These are phyloP conservation scores for Luffa aegyptiaca DNA, from an alignment of 306 rosid genomes.

Conservation along the genomic window DNA sequence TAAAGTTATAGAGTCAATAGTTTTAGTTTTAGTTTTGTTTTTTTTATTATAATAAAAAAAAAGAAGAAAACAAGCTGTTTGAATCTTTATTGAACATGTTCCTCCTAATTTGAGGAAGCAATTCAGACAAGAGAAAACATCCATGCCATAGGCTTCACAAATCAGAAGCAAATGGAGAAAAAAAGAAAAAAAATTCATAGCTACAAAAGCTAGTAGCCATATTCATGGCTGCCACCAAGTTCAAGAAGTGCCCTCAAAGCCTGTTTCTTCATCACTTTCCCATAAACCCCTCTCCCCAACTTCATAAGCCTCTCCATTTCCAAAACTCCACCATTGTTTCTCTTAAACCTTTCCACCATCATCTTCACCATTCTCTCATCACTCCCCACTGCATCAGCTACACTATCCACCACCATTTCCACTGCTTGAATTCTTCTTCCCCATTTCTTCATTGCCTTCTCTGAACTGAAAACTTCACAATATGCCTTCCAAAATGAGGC, in stretches of 20 bases:
- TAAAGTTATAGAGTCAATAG: too few species aligned
- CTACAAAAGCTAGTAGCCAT: conserved; percentile 4
- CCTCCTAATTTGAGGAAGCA: background rate
- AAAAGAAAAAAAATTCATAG: background rate
- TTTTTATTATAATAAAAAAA: too few species aligned
- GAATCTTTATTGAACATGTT: background rate
- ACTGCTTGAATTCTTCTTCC: conserved; percentile 48
- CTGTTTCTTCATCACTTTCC: conserved; percentile 58
- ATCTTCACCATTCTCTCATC: conserved; percentile 63
- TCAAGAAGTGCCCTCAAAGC: conserved; percentile 49
- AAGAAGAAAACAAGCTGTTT: too few species aligned
- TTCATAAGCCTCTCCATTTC: conserved; percentile 49
- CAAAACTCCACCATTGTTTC: conserved; percentile 23
- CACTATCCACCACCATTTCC: conserved; percentile 39
- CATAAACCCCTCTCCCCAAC: conserved; percentile 59
- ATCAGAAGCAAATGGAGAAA: background rate
- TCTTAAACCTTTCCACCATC: conserved; percentile 38
- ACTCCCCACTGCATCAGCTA: conserved; percentile 55
- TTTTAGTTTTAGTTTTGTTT: too few species aligned
- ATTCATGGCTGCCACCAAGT: conserved; percentile 17
- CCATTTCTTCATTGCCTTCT: conserved; percentile 58
- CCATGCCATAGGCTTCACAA: background rate
- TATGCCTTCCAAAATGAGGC: conserved; percentile 68
- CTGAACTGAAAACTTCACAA: conserved; percentile 36
- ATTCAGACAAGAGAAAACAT: background rate